Conservation (phyloP, 495 filamentous ascomycete species). For the Tuber indicum region DNA sequence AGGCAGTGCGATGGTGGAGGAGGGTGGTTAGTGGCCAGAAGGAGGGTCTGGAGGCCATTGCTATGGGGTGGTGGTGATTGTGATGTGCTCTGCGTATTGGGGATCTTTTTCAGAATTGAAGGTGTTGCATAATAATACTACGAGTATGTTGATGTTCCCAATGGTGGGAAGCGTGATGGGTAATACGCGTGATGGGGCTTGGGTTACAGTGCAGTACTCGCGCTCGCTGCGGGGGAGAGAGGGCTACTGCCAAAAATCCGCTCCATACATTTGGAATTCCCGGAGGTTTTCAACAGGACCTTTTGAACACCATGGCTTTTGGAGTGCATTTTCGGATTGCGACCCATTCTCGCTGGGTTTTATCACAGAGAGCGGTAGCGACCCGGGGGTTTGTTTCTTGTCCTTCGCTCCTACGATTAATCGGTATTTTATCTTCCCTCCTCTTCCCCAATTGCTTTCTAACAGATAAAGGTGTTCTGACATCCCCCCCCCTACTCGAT, state of each 20-base stretch:
- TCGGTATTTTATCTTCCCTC: constrained; percentile 11
- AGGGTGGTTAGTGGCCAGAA: constrained; percentile 2
- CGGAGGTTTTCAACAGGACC: neutral
- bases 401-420: constrained; percentile 9
- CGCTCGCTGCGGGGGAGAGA: neutral
- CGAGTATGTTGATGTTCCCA: neutral
- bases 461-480: constrained; percentile 14
- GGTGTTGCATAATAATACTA: neutral
- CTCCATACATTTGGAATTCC: neutral
- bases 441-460: constrained; percentile 3
- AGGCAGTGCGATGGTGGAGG: constrained; percentile 41
- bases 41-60: constrained; percentile 8
- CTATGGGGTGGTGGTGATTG: neutral
- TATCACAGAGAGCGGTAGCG: neutral
- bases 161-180: neutral
- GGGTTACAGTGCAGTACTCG: neutral
- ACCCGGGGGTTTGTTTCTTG: neutral
- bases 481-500: neutral
- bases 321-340: neutral
- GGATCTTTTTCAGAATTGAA: neutral
- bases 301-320: neutral
- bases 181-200: neutral
- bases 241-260: constrained; percentile 22
- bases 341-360: neutral
- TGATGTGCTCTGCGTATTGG: neutral